A percentile compares a stretch with the other conserved stretches of the same genome.
These are phyloP conservation scores for Populus hybrid DNA, from an alignment of 441 rosid species.

Conservation along the genomic window DNA sequence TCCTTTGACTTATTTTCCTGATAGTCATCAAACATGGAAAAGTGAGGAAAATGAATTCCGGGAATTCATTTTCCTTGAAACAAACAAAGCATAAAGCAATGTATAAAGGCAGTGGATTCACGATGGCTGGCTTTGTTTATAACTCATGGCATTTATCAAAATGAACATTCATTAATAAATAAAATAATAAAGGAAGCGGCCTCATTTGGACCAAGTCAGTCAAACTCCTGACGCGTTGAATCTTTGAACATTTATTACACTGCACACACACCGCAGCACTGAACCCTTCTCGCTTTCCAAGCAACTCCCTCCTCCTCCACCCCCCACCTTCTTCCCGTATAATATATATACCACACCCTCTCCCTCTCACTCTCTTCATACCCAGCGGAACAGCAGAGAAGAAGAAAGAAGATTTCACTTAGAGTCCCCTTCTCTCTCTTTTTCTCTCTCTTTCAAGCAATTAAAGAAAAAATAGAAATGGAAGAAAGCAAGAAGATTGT, in stretches of 20 bases:
- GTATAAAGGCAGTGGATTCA: too few species aligned
- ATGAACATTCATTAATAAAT: background rate
- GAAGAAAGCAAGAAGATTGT: slow-evolving; percentile 25
- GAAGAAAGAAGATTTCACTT: background rate
- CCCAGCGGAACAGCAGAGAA: background rate
- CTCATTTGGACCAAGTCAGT: slow-evolving; percentile 5
- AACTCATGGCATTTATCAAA: background rate
- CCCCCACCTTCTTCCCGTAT: too few species aligned
- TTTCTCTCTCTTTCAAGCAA: background rate
- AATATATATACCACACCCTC: background rate
- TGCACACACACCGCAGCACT: background rate
- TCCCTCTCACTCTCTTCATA: background rate
- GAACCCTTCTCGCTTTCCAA: slow-evolving; percentile 19
- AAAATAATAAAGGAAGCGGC: background rate
- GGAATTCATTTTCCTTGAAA: too few species aligned
- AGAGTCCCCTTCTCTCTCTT: background rate
- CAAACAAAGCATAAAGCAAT: too few species aligned
- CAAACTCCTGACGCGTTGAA: slow-evolving; percentile 26
- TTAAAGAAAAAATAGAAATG: too few species aligned
- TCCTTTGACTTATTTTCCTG: too few species aligned
- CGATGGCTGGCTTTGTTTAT: too few species aligned
- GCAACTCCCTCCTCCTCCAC: slow-evolving; percentile 19
- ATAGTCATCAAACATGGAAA: too few species aligned
- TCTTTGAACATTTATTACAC: background rate
- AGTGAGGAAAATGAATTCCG: too few species aligned